Evolutionary conservation across 495 filamentous ascomycete species (phyloP).

Genomic region (Aspergillus coremiiformis): DNA sequence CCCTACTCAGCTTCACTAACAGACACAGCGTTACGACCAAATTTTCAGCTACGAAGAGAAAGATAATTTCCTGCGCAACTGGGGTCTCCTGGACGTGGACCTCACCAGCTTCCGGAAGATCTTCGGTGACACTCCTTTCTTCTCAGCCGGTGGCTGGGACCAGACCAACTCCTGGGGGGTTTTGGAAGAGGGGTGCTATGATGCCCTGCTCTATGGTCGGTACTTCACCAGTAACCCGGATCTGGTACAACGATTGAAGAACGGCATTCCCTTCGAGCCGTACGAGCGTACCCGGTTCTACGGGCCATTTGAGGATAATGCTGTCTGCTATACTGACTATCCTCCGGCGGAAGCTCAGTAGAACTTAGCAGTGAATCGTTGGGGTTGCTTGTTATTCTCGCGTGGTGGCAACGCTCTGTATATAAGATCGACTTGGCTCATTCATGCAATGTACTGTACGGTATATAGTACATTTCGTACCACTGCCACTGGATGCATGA

Average conservation of each 20-base stretch:
- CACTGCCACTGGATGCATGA: not conserved
- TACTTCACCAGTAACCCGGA: constrained; percentile 23
- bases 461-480: too few species aligned
- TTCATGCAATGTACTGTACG: not conserved
- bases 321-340: constrained; percentile 28
- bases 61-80: constrained; percentile 35
- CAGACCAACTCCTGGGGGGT: constrained; percentile 40
- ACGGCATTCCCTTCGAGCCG: constrained; percentile 7
- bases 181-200: constrained; percentile 35
- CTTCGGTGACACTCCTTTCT: constrained; percentile 41
- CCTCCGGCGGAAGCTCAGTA: constrained; percentile 12
- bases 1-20: not conserved
- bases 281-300: constrained; percentile 19
- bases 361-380: too few species aligned
- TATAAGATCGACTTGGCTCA: not conserved
- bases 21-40: constrained; percentile 40
- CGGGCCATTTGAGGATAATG: constrained; percentile 32
- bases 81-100: constrained; percentile 35
- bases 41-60: constrained; percentile 40
- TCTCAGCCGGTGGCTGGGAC: constrained; percentile 43
- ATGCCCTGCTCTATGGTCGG: constrained; percentile 24
- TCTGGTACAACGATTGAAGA: constrained; percentile 14
- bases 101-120: constrained; percentile 36
- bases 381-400: not conserved
- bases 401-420: not conserved